A percentile compares a stretch with the other conserved stretches of the same genome.
These are phyloP conservation scores for Spathaspora boniae DNA, from an alignment of 805 yeast genomes.

Conservation along the genomic window DNA sequence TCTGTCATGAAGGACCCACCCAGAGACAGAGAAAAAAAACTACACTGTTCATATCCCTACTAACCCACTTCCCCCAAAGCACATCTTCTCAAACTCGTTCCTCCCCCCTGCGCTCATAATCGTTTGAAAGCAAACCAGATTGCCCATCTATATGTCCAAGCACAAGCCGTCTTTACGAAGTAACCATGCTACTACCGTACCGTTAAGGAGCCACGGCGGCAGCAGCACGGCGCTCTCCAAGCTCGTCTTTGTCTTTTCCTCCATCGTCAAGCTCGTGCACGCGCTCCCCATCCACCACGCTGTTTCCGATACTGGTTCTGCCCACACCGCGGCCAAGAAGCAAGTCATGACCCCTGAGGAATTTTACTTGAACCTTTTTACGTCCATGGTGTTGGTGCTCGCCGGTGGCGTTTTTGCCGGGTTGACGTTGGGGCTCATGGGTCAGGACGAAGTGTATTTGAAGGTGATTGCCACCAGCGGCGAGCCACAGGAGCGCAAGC, in stretches of 20 bases:
- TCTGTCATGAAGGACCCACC: too few species aligned
- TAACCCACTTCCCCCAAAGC: too few species aligned
- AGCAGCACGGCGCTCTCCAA: conserved; percentile 23
- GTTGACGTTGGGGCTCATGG: conserved; percentile 93
- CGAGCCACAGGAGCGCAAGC: conserved; percentile 58
- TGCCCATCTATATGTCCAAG: conserved; percentile 17
- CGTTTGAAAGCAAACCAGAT: too few species aligned
- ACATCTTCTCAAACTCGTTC: too few species aligned
- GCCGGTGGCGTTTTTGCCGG: conserved; percentile 93
- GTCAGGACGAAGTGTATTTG: conserved; percentile 93
- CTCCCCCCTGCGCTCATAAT: too few species aligned
- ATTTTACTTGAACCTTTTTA: conserved; percentile 45
- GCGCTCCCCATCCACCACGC: conserved; percentile 27
- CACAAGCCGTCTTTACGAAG: conserved; percentile 23
- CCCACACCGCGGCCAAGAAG: conserved; percentile 10
- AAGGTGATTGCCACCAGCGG: conserved; percentile 91
- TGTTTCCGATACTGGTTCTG: conserved; percentile 8
- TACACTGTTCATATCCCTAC: too few species aligned
- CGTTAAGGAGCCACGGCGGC: conserved; percentile 12
- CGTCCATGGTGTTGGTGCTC: conserved; percentile 61
- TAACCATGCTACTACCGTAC: conserved; percentile 25
- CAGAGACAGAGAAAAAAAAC: too few species aligned
- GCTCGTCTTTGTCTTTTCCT: conserved; percentile 29
- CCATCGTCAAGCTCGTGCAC: conserved; percentile 28
- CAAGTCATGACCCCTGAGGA: conserved; percentile 30